phyloP scores from a whole-genome alignment of 192 early-diverging fungal genomes.

The Gryganskiella cystojenkinii region DNA sequence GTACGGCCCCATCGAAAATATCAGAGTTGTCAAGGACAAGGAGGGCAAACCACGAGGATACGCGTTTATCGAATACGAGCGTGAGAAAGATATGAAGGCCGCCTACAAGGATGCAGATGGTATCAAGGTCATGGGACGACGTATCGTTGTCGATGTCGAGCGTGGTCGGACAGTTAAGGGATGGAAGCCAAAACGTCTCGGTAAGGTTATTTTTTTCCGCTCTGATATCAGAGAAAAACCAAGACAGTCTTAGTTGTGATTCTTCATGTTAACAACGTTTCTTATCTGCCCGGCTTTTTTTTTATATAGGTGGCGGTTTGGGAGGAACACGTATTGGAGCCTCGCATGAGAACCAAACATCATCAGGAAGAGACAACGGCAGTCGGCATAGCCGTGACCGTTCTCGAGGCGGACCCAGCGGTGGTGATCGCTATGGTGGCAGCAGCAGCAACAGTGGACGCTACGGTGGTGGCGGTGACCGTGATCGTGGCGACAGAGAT shows the following conservation, averaged over 20 bases:
- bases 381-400: slow-evolving; percentile 29
- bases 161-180: slow-evolving; percentile 96
- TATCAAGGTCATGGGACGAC: slow-evolving; percentile 83
- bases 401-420: slow-evolving; percentile 25
- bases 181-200: slow-evolving; percentile 90
- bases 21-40: slow-evolving; percentile 76
- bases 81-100: slow-evolving; percentile 71
- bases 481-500: slow-evolving; percentile 39
- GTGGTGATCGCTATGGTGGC: slow-evolving; percentile 14
- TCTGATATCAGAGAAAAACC: too few species aligned
- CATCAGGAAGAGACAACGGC: slow-evolving; percentile 61
- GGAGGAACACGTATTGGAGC: slow-evolving; percentile 77
- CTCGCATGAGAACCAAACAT: slow-evolving; percentile 59
- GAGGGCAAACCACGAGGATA: slow-evolving; percentile 88
- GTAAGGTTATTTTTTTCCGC: slow-evolving; percentile 28
- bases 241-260: too few species aligned
- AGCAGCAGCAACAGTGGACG: slow-evolving; percentile 22
- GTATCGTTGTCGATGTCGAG: slow-evolving; percentile 94
- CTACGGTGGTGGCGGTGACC: slow-evolving; percentile 17
- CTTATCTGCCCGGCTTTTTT: too few species aligned
- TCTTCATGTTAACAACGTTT: too few species aligned
- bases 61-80: slow-evolving; percentile 95
- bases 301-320: slow-evolving; percentile 71
- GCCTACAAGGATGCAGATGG: slow-evolving; percentile 93
- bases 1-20: slow-evolving; percentile 83